Conservation (phyloP, 2,329 filamentous ascomycete genomes). For the Davidsoniella australis region DNA sequence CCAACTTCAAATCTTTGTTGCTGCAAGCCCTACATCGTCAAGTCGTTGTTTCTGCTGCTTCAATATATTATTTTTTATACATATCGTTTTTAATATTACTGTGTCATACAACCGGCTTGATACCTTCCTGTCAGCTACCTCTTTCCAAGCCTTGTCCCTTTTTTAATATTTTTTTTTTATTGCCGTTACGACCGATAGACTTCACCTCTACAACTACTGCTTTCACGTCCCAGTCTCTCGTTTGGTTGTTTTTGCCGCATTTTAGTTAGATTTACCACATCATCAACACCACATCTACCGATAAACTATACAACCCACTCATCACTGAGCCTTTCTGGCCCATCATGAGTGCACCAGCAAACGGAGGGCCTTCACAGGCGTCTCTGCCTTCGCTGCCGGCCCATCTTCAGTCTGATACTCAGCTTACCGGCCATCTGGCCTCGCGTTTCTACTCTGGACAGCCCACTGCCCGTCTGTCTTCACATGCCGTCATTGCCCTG, state of each 20-base stretch:
- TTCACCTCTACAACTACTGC: not conserved
- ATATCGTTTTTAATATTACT: too few species aligned
- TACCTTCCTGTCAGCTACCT: too few species aligned
- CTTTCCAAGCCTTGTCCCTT: too few species aligned
- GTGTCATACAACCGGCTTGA: too few species aligned
- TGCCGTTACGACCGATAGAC: too few species aligned
- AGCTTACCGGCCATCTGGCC: constrained; percentile 66
- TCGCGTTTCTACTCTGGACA: constrained; percentile 83
- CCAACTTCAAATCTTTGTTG: too few species aligned
- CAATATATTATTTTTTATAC: too few species aligned
- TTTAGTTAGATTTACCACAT: not conserved
- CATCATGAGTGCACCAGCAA: constrained; percentile 40
- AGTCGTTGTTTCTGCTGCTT: too few species aligned
- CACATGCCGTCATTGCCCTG: constrained; percentile 75
- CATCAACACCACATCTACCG: not conserved
- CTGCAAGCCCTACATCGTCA: too few species aligned
- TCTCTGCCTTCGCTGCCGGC: constrained; percentile 78
- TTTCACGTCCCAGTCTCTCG: not conserved
- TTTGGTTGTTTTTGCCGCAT: not conserved
- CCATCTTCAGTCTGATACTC: constrained; percentile 62
- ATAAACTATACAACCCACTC: not conserved
- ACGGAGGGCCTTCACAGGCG: constrained; percentile 33
- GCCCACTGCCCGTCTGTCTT: constrained; percentile 76
- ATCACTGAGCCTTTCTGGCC: constrained; percentile 16
- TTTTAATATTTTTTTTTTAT: too few species aligned